Evolutionary conservation across 352 stramenopile genomes (phyloP), one percentile per base, ranked within the genome.

Genomic region (Thalassiosira exigua): DNA sequence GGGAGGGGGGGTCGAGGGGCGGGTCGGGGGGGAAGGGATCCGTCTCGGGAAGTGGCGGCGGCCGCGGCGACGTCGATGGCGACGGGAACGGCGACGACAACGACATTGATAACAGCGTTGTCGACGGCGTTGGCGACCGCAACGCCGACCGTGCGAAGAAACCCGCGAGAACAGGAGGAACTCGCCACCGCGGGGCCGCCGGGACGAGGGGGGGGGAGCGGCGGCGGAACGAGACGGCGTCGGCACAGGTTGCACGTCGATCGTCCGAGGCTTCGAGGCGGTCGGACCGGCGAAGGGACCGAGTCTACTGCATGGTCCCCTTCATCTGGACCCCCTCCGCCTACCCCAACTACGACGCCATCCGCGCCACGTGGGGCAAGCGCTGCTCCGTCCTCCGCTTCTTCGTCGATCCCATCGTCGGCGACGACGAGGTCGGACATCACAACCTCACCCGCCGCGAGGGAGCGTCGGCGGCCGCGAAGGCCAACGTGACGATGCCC

Each of bases 231-330:
- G 36, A 44, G n/a, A n/a, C n/a, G n/a, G 7, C 36, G 36, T 44
- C 36, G 36, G 36, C 36, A 14, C 7, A 44, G 7, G 36, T 14
- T 44, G 36, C 36, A 14, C 14, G 7, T 44, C 36, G 7, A 7
- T 44, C 36, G 36, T 14, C 7, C 7, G 7, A 7, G 36, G 36
- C 36, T 44, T 44, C 7, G 36, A 44, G 7, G 14, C 36, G 36
- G 14, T 14, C 7, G 36, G 36, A 44, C 36, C 14, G 36, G 36
- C 36, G 36, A 14, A 44, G 53, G 33, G 44, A 76, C 48, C 26
- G 75, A 61, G 53, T 84, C 0, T 84, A 80, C 51, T 84, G 75
- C 57, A 80, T 84, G 68, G 57, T 84, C 17, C 75, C 75, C n/a
- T 80, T 78, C 33, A 78, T 82, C 30, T 82, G 74, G 74, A 74